Conservation (phyloP, 768 basidiomycete species). For the Lentinus brumalis region DNA sequence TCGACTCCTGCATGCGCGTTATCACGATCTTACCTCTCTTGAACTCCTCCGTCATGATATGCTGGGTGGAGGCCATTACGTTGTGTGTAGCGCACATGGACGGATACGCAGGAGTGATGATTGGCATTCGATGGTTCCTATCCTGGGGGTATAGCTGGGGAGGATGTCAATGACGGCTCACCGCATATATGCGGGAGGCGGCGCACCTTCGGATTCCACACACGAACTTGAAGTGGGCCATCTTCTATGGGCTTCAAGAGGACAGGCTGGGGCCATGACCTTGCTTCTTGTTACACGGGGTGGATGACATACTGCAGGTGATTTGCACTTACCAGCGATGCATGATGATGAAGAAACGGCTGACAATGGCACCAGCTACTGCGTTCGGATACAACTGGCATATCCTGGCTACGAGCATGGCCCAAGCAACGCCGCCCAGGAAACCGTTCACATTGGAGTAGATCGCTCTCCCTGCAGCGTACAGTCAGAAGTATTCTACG, state of each 20-base stretch:
- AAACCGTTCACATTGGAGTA: constrained; percentile 99
- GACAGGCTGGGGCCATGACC: constrained; percentile 98
- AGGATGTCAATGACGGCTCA: neutral
- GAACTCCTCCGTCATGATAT: constrained; percentile 95
- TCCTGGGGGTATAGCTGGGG: constrained; percentile 85
- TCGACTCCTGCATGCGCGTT: neutral
- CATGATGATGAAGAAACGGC: constrained; percentile 98
- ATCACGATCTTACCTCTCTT: constrained; percentile 64
- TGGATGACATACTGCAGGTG: neutral
- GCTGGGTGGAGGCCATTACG: constrained; percentile 91
- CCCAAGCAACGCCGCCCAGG: constrained; percentile 98
- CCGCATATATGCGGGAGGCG: neutral
- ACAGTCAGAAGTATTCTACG: neutral
- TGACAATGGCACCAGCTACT: constrained; percentile 91
- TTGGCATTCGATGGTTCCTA: constrained; percentile 95
- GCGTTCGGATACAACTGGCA: constrained; percentile 98
- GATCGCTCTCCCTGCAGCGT: constrained; percentile 78
- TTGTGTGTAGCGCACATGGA: constrained; percentile 99
- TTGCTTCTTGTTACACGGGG: constrained; percentile 31
- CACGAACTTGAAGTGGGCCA: constrained; percentile 87
- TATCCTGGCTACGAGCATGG: constrained; percentile 96
- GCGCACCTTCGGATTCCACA: constrained; percentile 95
- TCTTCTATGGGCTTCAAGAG: constrained; percentile 96
- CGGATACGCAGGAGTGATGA: constrained; percentile 98
- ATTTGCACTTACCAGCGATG: constrained; percentile 79